Evolutionary conservation across 345 rosid genomes (phyloP).

Genomic region (Rhodamnia argentea): DNA sequence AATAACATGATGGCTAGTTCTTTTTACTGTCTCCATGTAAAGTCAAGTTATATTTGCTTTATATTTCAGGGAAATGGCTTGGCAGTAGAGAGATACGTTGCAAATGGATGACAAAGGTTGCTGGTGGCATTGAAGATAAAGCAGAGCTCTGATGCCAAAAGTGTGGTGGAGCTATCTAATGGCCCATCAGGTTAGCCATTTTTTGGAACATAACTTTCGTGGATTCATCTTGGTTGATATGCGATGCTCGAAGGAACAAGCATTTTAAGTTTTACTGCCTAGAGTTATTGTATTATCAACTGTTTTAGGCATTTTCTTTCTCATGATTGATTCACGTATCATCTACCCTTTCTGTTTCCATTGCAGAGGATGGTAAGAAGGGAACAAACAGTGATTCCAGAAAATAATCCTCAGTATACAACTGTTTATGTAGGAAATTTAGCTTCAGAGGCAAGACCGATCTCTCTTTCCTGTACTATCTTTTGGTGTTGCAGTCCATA

Average conservation of each 20-base stretch:
- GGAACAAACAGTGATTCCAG: conserved; percentile 60
- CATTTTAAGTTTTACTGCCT: background rate
- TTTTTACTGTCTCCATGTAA: background rate
- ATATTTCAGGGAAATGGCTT: conserved; percentile 75
- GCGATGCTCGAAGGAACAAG: background rate
- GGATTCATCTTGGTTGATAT: background rate
- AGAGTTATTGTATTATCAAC: background rate
- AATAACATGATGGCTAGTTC: background rate
- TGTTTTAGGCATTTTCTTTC: background rate
- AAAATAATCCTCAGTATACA: conserved; percentile 84
- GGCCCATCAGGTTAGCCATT: conserved; percentile 57
- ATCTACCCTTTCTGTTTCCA: background rate
- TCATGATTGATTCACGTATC: background rate
- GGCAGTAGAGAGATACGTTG: conserved; percentile 95
- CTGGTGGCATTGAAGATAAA: conserved; percentile 77
- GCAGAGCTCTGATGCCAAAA: conserved; percentile 73
- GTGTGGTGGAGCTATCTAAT: conserved; percentile 82
- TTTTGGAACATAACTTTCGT: background rate
- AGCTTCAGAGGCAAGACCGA: conserved; percentile 67
- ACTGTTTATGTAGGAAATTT: conserved; percentile 98
- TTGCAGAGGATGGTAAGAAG: conserved; percentile 91
- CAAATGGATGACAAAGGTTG: conserved; percentile 97
- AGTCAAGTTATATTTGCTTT: background rate
- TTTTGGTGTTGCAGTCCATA: background rate
- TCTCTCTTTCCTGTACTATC: background rate